Conservation (phyloP, 2,329 filamentous ascomycete species). For the Gliomastix tumulicola region DNA sequence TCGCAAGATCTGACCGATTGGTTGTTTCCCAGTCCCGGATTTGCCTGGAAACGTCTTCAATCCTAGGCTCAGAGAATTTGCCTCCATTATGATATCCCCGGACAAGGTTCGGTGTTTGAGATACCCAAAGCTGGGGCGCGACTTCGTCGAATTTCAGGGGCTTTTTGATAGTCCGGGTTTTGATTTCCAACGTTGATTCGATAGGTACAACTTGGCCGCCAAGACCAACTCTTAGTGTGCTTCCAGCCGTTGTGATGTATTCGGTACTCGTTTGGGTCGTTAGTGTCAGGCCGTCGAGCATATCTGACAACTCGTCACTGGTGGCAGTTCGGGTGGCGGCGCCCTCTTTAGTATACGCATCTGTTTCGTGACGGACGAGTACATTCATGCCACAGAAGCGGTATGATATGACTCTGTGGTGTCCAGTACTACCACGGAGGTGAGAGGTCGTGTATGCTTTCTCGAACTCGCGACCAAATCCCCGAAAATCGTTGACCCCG, state of each 20-base stretch:
- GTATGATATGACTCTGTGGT: constrained; percentile 38
- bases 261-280: no score
- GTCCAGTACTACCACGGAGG: constrained; percentile 28
- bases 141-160: constrained; percentile 24
- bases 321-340: background rate
- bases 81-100: constrained; percentile 31
- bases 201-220: constrained; percentile 21
- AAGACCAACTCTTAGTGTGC: constrained; percentile 19
- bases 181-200: constrained; percentile 34
- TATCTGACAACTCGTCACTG: no score
- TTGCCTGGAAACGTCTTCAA: constrained; percentile 23
- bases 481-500: constrained; percentile 24
- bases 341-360: constrained; percentile 25
- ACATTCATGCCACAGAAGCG: constrained; percentile 29
- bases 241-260: constrained; percentile 7
- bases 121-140: constrained; percentile 34
- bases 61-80: constrained; percentile 20
- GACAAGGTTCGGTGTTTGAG: constrained; percentile 39
- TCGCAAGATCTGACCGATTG: constrained; percentile 20
- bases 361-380: constrained; percentile 34
- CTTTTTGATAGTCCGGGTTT: constrained; percentile 27
- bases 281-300: no score
- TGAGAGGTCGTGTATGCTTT: constrained; percentile 29
- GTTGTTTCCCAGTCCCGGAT: constrained; percentile 25
- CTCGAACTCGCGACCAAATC: constrained; percentile 36